Evolutionary conservation across 2,329 filamentous ascomycete genomes (phyloP).

Genomic region (Dactylellina leptospora): DNA sequence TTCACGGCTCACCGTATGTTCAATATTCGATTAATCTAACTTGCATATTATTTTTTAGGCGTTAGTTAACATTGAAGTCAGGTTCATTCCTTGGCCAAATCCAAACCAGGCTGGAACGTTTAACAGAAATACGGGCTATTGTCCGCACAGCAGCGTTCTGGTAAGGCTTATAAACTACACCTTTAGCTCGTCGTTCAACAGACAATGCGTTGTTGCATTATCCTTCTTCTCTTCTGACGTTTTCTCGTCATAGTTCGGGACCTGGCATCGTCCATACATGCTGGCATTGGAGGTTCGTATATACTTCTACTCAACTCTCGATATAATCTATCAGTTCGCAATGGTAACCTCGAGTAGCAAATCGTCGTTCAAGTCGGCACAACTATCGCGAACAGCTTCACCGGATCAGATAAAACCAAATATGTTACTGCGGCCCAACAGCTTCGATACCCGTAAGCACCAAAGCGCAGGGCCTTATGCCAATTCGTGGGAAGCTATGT

Average conservation of each 20-base stretch:
- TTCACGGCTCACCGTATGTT: constrained; percentile 30
- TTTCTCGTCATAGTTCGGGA: constrained; percentile 50
- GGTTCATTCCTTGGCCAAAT: constrained; percentile 14
- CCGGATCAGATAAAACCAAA: constrained; percentile 41
- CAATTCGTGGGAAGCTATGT: constrained; percentile 1
- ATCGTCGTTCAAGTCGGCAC: constrained; percentile 21
- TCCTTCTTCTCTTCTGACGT: background rate
- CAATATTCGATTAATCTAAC: background rate
- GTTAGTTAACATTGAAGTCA: background rate
- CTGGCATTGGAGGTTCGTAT: constrained; percentile 56
- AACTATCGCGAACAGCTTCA: constrained; percentile 50
- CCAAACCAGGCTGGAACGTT: background rate
- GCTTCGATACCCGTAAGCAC: constrained; percentile 54
- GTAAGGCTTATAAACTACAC: too few species aligned
- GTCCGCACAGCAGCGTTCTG: constrained; percentile 29
- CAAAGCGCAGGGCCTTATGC: background rate
- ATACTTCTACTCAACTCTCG: background rate
- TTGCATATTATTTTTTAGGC: background rate
- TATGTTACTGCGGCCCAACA: constrained; percentile 51
- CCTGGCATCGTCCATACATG: constrained; percentile 58
- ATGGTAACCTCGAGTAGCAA: constrained; percentile 44
- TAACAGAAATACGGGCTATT: constrained; percentile 11
- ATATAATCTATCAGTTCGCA: background rate
- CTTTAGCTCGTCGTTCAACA: too few species aligned
- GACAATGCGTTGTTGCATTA: background rate